A percentile compares a stretch with the other conserved stretches of the same genome.
Conservation (phyloP, 169 alveolate species). For the Pseudocohnilembus persalinus region DNA sequence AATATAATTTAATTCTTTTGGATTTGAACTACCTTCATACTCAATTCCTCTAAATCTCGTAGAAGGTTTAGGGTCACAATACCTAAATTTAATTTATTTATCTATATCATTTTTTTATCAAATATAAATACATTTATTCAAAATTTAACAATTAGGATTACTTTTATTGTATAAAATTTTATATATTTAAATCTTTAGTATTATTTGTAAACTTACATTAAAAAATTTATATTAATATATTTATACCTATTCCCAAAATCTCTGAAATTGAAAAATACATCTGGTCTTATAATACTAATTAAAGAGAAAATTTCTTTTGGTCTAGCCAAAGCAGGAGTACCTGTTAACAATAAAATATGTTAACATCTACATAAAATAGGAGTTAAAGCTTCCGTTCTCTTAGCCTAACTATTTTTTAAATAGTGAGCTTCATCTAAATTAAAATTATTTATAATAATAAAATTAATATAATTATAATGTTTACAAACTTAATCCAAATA, state of each 20-base stretch:
- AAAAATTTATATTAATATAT: no score
- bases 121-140: no score
- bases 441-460: slow-evolving; percentile 2
- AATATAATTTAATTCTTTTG: slow-evolving; percentile 65
- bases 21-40: slow-evolving; percentile 64
- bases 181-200: no score
- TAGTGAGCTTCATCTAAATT: slow-evolving; percentile 74
- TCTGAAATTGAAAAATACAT: slow-evolving; percentile 53
- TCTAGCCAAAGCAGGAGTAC: slow-evolving; percentile 74
- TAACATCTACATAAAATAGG: slow-evolving; percentile 63
- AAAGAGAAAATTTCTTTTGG: slow-evolving; percentile 68
- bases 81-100: no score
- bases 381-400: slow-evolving; percentile 55
- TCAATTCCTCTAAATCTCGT: slow-evolving; percentile 53
- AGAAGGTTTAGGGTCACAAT: slow-evolving; percentile 67
- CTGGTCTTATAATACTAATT: slow-evolving; percentile 69
- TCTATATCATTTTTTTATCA: no score
- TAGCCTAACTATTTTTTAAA: slow-evolving; percentile 55
- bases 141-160: no score
- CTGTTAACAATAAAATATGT: slow-evolving; percentile 64
- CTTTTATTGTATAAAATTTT: no score
- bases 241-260: slow-evolving; percentile 63
- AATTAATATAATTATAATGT: no score
- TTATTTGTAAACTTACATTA: no score
- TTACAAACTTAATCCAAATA: no score